phyloP scores from a whole-genome alignment of 768 basidiomycete genomes.

The Pseudohyphozyma bogoriensis region DNA sequence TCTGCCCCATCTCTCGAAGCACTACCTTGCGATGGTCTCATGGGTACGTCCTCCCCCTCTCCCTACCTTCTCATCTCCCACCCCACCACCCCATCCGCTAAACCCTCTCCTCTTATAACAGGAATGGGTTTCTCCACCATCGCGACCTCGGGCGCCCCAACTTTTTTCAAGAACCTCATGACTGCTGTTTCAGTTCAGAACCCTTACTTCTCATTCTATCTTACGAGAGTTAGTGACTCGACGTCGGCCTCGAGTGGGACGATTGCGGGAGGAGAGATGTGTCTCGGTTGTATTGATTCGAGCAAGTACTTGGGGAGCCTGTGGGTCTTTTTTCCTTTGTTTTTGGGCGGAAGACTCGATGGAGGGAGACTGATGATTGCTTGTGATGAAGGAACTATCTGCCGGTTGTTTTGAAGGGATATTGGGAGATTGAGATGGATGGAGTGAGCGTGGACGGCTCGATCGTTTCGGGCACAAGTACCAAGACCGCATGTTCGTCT shows the following conservation, averaged over 20 bases:
- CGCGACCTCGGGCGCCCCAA: slow-evolving; percentile 27
- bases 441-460: slow-evolving; percentile 19
- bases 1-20: slow-evolving; percentile 9
- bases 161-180: slow-evolving; percentile 32
- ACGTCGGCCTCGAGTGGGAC: slow-evolving; percentile 13
- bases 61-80: not conserved
- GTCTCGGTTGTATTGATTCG: slow-evolving; percentile 28
- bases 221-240: slow-evolving; percentile 26
- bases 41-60: not conserved
- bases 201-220: slow-evolving; percentile 25
- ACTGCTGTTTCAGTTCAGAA: slow-evolving; percentile 12
- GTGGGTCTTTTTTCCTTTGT: not conserved
- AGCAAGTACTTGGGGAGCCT: slow-evolving; percentile 24
- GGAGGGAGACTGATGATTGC: not conserved
- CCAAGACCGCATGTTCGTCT: slow-evolving; percentile 29
- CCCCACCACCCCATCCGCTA: not conserved
- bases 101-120: slow-evolving; percentile 21
- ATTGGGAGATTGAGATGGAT: slow-evolving; percentile 19
- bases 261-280: slow-evolving; percentile 26
- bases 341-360: not conserved
- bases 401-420: slow-evolving; percentile 17
- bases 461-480: slow-evolving; percentile 17
- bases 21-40: not conserved
- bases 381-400: slow-evolving; percentile 2
- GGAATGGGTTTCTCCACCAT: slow-evolving; percentile 34